Evolutionary conservation across 2,329 filamentous ascomycete species (phyloP).

Genomic region (Didymella lethalis): DNA sequence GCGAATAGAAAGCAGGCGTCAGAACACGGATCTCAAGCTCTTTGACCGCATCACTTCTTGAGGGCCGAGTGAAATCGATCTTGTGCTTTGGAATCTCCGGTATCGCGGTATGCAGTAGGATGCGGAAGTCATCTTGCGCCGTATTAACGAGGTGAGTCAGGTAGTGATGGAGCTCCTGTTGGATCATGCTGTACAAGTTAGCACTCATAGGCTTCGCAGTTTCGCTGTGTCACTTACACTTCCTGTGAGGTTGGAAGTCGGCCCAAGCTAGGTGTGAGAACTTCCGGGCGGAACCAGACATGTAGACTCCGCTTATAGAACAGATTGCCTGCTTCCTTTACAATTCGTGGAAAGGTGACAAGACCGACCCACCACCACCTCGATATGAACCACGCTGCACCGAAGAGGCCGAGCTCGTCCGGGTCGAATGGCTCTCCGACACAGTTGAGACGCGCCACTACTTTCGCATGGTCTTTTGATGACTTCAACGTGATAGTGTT

Average conservation of each 20-base stretch:
- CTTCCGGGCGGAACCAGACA: conserved; percentile 72
- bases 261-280: conserved; percentile 63
- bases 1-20: conserved; percentile 72
- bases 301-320: conserved; percentile 66
- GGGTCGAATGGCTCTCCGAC: conserved; percentile 62
- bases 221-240: conserved; percentile 32
- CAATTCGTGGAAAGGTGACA: conserved; percentile 70
- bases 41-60: conserved; percentile 30
- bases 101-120: conserved; percentile 65
- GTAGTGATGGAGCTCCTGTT: conserved; percentile 52
- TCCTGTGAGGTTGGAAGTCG: conserved; percentile 63
- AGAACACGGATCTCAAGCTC: conserved; percentile 66
- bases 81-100: conserved; percentile 30
- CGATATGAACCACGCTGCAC: conserved; percentile 59
- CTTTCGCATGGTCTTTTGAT: conserved; percentile 66
- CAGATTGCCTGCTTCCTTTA: conserved; percentile 66
- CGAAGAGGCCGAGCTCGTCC: conserved; percentile 51
- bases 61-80: conserved; percentile 33
- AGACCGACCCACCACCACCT: conserved; percentile 74
- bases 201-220: not conserved
- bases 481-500: conserved; percentile 68
- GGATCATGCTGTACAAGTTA: conserved; percentile 41
- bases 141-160: conserved; percentile 59
- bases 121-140: conserved; percentile 54
- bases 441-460: conserved; percentile 68